Evolutionary conservation across 495 filamentous ascomycete species (phyloP).

Genomic region (Aspergillus kassunensis): DNA sequence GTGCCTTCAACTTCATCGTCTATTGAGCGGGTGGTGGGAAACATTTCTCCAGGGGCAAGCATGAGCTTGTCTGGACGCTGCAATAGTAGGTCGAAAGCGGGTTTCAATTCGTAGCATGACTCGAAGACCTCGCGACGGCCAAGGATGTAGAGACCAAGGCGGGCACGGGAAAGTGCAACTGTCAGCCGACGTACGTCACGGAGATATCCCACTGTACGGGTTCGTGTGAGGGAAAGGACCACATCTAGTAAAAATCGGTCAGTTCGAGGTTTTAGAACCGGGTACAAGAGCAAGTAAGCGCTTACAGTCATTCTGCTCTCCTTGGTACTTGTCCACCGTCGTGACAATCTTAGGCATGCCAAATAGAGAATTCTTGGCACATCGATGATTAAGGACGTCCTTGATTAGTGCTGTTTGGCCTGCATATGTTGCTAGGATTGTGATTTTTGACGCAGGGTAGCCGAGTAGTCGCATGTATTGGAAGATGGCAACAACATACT

Average conservation of each 20-base stretch:
- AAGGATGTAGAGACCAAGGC: constrained; percentile 88
- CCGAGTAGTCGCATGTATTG: constrained; percentile 97
- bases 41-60: constrained; percentile 82
- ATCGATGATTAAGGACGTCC: constrained; percentile 85
- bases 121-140: constrained; percentile 89
- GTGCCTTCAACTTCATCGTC: constrained; percentile 54
- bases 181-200: constrained; percentile 92
- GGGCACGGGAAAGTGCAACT: constrained; percentile 91
- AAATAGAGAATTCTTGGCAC: constrained; percentile 77
- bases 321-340: constrained; percentile 98
- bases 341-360: constrained; percentile 86
- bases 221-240: constrained; percentile 86
- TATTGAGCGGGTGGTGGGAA: constrained; percentile 60
- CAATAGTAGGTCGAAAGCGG: constrained; percentile 75
- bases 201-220: constrained; percentile 85
- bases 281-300: constrained; percentile 15
- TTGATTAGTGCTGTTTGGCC: constrained; percentile 89
- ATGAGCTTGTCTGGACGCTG: constrained; percentile 70
- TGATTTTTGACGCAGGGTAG: constrained; percentile 88
- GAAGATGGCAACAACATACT: constrained; percentile 92
- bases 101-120: constrained; percentile 77
- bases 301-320: constrained; percentile 98
- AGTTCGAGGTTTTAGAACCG: constrained; percentile 8
- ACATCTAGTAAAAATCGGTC: constrained; percentile 57
- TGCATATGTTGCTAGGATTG: constrained; percentile 88